Base-by-base conservation (phyloP, 1,284 basidiomycete species). In the Xanthoconium separans region DNA sequence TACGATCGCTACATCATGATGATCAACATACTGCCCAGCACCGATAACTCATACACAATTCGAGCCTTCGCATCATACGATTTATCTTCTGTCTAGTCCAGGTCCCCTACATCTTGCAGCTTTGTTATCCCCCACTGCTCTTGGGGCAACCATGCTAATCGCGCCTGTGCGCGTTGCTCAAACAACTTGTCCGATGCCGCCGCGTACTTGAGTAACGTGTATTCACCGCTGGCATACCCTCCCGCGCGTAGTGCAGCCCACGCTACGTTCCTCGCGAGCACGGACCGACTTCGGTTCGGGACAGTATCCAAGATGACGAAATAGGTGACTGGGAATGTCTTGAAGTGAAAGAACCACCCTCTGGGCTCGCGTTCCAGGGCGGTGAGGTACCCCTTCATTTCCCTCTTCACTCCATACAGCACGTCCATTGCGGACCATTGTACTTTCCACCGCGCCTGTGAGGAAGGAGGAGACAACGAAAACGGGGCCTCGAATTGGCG, bases 401-500 rank as follows among this genome's bases (percentile, higher is more conserved):
- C 8, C 34, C n/a, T 37, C 36, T 8, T 16, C 36, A 6, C 16
- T n/a, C 36, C 36, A n/a, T 37, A 37, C 36, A 37, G 36, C 53
- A 45, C 20, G 31, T 33, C 31, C 44, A 22, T n/a, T 16, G 16
- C 36, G 8, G 36, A 37, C 15, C 15, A 37, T 1, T 9, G 8
- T n/a, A n/a, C 36, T n/a, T 37, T 1, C 36, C 36, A 37, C 27
- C n/a, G 7, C 27, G 27, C 2, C 24, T 46, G 34, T 6, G 43
- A 7, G 7, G 34, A 16, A n/a, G 12, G 3, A 4, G 27, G 20
- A 8, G 31, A 36, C 6, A 4, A n/a, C 36, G 43, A 30, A 18
- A 22, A 54, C 8, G 65, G 67, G 1, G 62, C 68, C 51, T 70
- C 69, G 20, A 71, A 71, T 2, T 47, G 16, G 18, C 34, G 34